Percentiles rank a stretch among this genome's conserved stretches.
phyloP scores from a whole-genome alignment of 192 early-diverging fungal genomes.

The Backusella westeae region DNA sequence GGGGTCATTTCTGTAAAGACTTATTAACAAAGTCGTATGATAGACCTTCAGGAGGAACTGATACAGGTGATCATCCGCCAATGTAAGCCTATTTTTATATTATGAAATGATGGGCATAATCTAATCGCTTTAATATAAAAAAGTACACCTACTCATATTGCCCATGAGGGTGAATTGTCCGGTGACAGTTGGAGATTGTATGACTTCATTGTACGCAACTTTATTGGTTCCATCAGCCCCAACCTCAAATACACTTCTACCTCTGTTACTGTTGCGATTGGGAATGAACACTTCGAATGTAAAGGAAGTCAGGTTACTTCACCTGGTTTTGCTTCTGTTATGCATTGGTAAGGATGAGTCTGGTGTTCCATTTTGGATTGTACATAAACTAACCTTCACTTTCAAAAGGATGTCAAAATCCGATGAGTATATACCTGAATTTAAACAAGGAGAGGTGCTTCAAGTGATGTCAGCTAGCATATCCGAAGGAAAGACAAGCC shows the following conservation, averaged over 20 bases:
- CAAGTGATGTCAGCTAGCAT: constrained; percentile 27
- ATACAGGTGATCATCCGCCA: constrained; percentile 53
- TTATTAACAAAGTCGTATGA: constrained; percentile 34
- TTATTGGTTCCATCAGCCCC: constrained; percentile 44
- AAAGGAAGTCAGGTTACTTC: constrained; percentile 39
- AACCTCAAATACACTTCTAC: constrained; percentile 45
- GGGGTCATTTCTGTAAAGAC: constrained; percentile 34
- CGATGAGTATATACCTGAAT: constrained; percentile 38
- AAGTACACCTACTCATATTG: constrained; percentile 46
- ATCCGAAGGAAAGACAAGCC: constrained; percentile 47
- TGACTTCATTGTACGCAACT: constrained; percentile 42
- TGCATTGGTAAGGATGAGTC: constrained; percentile 36
- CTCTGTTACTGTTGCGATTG: constrained; percentile 30
- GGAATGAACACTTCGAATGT: constrained; percentile 41
- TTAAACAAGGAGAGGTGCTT: constrained; percentile 29
- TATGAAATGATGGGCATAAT: not conserved
- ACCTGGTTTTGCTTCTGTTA: constrained; percentile 38
- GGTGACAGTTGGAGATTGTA: constrained; percentile 48
- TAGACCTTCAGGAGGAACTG: constrained; percentile 41
- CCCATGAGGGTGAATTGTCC: constrained; percentile 40
- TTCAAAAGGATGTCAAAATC: constrained; percentile 23
- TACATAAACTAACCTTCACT: not conserved
- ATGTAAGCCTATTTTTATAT: constrained; percentile 32
- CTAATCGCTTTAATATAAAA: not conserved
- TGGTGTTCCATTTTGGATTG: not conserved